Evolutionary conservation across 345 rosid genomes (phyloP).

Genomic region (Trapa incisa): DNA sequence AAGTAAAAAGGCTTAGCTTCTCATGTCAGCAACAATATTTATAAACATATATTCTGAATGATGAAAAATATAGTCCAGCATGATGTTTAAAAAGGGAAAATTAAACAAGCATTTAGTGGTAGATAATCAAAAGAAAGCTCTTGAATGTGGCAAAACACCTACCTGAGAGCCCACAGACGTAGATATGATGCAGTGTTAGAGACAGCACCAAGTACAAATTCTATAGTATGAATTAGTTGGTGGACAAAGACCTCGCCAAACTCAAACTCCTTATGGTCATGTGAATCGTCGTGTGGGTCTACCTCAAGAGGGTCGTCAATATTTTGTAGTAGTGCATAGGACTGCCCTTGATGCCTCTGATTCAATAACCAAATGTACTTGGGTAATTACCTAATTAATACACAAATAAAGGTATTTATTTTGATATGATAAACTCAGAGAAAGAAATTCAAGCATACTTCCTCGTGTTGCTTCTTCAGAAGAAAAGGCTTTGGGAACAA

Average conservation of each 20-base stretch:
- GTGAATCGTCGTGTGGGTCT: constrained; percentile 27
- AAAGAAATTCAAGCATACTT: constrained; percentile 23
- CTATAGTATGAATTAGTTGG: constrained; percentile 58
- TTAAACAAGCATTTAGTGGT: background rate
- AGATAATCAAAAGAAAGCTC: background rate
- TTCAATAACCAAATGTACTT: background rate
- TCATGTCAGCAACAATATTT: background rate
- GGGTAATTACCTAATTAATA: background rate
- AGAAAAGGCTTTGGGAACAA: constrained; percentile 59
- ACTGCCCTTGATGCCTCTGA: constrained; percentile 45
- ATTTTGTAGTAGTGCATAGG: constrained; percentile 27
- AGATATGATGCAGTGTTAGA: constrained; percentile 63
- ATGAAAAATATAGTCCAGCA: background rate
- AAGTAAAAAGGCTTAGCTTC: background rate
- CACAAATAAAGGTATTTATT: background rate
- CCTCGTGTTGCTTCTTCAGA: constrained; percentile 43
- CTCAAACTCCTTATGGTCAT: constrained; percentile 44
- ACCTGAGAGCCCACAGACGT: constrained; percentile 69
- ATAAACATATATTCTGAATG: background rate
- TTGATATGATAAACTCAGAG: background rate
- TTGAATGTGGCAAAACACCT: background rate
- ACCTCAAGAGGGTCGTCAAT: constrained; percentile 34
- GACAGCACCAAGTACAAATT: constrained; percentile 57
- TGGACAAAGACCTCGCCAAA: constrained; percentile 61
- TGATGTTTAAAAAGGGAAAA: background rate